Conservation (phyloP, 176 grass and related monocot species). For the Paspalum vaginatum region DNA sequence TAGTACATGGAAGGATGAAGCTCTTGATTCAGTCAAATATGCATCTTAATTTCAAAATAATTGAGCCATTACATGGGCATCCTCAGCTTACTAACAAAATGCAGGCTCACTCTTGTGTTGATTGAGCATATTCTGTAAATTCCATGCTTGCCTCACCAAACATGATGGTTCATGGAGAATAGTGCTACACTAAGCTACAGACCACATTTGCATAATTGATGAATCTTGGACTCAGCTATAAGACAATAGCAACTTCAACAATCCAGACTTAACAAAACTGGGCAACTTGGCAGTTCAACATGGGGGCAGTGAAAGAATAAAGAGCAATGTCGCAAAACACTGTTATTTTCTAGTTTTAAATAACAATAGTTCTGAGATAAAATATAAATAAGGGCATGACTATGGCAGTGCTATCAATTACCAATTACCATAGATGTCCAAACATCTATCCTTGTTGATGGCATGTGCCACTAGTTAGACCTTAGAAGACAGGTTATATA, state of each 20-base stretch:
- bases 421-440: not conserved
- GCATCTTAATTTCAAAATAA: slow-evolving; percentile 13
- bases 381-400: not conserved
- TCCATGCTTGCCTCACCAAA: not conserved
- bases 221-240: not conserved
- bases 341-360: not conserved
- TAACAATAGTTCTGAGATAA: not conserved
- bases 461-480: not conserved
- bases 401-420: too few species aligned
- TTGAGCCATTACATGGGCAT: not conserved
- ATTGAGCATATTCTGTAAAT: not conserved
- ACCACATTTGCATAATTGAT: not conserved
- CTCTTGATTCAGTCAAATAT: not conserved
- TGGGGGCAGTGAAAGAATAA: not conserved
- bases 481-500: slow-evolving; percentile 5
- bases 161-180: not conserved
- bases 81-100: not conserved
- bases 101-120: not conserved
- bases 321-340: not conserved
- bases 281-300: not conserved
- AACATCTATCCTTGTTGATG: not conserved
- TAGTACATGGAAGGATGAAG: not conserved
- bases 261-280: not conserved
- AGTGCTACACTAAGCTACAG: not conserved
- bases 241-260: not conserved